Base-by-base conservation (phyloP, 257 asterid species). In the Fraxinus americana region DNA sequence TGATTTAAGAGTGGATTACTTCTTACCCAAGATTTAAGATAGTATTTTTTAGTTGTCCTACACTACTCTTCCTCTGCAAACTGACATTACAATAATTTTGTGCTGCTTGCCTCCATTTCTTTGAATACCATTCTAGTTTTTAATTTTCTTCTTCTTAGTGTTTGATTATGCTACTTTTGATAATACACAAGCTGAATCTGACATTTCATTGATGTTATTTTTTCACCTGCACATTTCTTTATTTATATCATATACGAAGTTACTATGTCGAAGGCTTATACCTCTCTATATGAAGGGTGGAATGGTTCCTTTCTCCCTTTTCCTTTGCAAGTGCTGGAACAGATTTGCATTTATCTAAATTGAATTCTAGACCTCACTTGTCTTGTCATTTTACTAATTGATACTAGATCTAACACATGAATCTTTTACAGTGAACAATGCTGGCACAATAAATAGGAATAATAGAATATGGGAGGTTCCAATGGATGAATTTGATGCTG, bases 401-500 rank as follows among this genome's bases (percentile, higher is more conserved):
- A 61, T 71, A 80, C 70, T 71, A 59, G 41, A 71, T 70, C 74
- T 76, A 32, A 74, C n/a, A 48, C 48, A 27, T 69, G n/a, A 23
- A n/a, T 41, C 11, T 67, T 82, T 87, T 77, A 36, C 83, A 94
- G 97, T 95, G 72, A 95, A 95, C 86, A 93, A 92, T 82, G 99
- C 98, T 72, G 98, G 99, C 61, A 89, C 99, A 6, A 95, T 95
- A 77, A 95, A 95, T 77, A 84, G 78, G 88, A 95, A 95, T 82
- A 95, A 90, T 82, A 93, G 81, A 82, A 78, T 91, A 77, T 95
- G 98, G 99, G 99, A 95, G 86, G 98, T 95, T 77, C 91, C 99
- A 63, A 90, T 59, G 27, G 97, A 90, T 21, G 97, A 93, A 41
- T 89, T 95, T 82, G 99, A 95, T 80, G 79, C 10, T 36, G 41